Percentiles rank a stretch among this genome's conserved stretches.
Evolutionary conservation across 2,329 filamentous ascomycete species (phyloP).

Genomic region (Penicillium fuscoglaucum): DNA sequence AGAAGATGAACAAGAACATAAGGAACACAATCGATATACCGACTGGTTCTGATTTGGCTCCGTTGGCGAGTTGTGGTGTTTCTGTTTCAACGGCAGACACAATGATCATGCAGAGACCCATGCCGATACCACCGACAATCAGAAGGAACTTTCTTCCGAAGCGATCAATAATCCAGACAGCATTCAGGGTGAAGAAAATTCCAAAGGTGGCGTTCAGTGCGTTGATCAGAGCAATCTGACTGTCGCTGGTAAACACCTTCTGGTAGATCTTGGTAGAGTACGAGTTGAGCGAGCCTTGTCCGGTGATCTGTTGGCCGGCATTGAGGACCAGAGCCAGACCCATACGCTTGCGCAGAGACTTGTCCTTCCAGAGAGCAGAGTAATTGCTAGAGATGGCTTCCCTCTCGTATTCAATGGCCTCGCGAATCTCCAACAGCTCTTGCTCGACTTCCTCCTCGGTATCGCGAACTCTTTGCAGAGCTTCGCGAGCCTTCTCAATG

Average conservation of each 20-base stretch:
- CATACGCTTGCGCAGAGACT: constrained; percentile 66
- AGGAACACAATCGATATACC: constrained; percentile 69
- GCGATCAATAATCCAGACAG: constrained; percentile 70
- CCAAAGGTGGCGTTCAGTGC: constrained; percentile 71
- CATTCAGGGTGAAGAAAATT: constrained; percentile 71
- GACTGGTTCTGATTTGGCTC: constrained; percentile 59
- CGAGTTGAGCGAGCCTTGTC: constrained; percentile 70
- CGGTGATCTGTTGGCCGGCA: constrained; percentile 69
- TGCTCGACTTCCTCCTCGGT: constrained; percentile 66
- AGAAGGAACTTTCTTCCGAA: constrained; percentile 70
- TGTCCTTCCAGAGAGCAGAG: constrained; percentile 68
- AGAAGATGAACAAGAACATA: constrained; percentile 63
- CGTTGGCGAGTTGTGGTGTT: constrained; percentile 53
- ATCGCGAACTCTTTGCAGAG: constrained; percentile 62
- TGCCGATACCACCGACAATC: constrained; percentile 67
- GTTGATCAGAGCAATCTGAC: constrained; percentile 70
- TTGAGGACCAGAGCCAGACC: constrained; percentile 66
- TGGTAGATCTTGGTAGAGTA: constrained; percentile 75
- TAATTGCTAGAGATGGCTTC: constrained; percentile 66
- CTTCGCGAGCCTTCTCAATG: constrained; percentile 59
- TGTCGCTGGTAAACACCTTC: constrained; percentile 61
- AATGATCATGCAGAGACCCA: constrained; percentile 69
- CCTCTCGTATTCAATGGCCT: constrained; percentile 70
- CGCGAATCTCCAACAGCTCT: constrained; percentile 64
- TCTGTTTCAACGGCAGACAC: constrained; percentile 59